Evolutionary conservation across 306 rosid genomes (phyloP).

Genomic region (Cyamopsis tetragonoloba): DNA sequence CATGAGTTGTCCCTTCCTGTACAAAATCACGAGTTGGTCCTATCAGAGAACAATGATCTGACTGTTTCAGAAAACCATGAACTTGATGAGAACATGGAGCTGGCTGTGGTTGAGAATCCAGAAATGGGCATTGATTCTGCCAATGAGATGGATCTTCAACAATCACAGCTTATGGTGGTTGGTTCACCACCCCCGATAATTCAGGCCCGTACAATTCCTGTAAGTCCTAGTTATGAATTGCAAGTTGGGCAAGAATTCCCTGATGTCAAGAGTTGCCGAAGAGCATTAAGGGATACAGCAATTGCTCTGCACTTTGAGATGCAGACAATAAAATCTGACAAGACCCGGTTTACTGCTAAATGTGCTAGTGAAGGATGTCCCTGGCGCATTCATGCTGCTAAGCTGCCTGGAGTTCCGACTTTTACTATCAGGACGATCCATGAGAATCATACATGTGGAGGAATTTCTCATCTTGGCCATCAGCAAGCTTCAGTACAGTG

Average conservation of each 20-base stretch:
- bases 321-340: conserved; percentile 82
- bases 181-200: conserved; percentile 29
- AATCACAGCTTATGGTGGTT: conserved; percentile 41
- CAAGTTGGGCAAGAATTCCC: conserved; percentile 78
- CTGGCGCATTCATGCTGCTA: conserved; percentile 90
- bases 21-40: conserved; percentile 51
- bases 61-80: conserved; percentile 62
- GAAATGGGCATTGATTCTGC: conserved; percentile 64
- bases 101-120: conserved; percentile 52
- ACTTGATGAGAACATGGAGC: conserved; percentile 61
- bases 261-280: conserved; percentile 81
- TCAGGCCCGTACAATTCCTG: conserved; percentile 50
- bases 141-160: conserved; percentile 41
- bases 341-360: conserved; percentile 84
- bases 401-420: conserved; percentile 83
- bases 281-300: conserved; percentile 80
- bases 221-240: conserved; percentile 51
- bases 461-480: conserved; percentile 78
- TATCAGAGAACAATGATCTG: conserved; percentile 57
- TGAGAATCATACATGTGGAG: conserved; percentile 73
- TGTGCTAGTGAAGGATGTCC: conserved; percentile 85
- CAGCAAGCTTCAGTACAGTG: conserved; percentile 91
- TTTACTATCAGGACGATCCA: conserved; percentile 77
- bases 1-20: conserved; percentile 53
- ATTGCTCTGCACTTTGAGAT: conserved; percentile 79